Conservation (phyloP, 202 grass and related monocot genomes). For the Schoenoplectus triqueter region DNA sequence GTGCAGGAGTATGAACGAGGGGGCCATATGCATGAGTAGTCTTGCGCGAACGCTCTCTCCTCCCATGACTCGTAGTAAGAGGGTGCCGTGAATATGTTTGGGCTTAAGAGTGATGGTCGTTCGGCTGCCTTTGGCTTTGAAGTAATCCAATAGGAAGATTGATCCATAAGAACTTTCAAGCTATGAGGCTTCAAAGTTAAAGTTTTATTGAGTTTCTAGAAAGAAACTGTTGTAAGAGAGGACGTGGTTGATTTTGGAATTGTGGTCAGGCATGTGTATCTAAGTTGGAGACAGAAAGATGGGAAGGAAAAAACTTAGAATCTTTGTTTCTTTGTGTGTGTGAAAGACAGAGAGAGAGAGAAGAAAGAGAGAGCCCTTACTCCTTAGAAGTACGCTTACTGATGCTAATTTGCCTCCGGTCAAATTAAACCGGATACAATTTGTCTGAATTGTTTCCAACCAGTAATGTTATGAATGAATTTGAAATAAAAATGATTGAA, state of each 20-base stretch:
- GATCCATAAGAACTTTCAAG: constrained; percentile 54
- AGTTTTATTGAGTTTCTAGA: neutral
- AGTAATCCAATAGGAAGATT: constrained; percentile 61
- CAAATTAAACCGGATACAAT: neutral
- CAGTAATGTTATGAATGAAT: neutral
- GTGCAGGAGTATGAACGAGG: constrained; percentile 69
- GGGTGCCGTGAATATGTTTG: constrained; percentile 15
- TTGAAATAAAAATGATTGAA: constrained; percentile 6
- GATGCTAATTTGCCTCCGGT: constrained; percentile 4
- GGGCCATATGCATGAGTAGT: constrained; percentile 70
- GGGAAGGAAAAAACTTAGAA: constrained; percentile 27
- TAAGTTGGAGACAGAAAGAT: constrained; percentile 42
- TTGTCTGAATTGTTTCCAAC: constrained; percentile 12
- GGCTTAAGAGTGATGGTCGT: constrained; percentile 37
- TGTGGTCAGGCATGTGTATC: constrained; percentile 39
- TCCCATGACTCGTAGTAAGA: constrained; percentile 67
- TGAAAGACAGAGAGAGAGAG: constrained; percentile 5
- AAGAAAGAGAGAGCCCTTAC: neutral
- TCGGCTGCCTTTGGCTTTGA: constrained; percentile 44
- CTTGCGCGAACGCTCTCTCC: constrained; percentile 62
- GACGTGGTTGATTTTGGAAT: constrained; percentile 41
- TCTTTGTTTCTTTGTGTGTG: neutral
- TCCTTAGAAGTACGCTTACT: neutral
- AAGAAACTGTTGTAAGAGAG: constrained; percentile 3
- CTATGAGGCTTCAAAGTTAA: neutral